Conservation (phyloP, 169 alveolate genomes). For the Plasmodium falciparum region DNA sequence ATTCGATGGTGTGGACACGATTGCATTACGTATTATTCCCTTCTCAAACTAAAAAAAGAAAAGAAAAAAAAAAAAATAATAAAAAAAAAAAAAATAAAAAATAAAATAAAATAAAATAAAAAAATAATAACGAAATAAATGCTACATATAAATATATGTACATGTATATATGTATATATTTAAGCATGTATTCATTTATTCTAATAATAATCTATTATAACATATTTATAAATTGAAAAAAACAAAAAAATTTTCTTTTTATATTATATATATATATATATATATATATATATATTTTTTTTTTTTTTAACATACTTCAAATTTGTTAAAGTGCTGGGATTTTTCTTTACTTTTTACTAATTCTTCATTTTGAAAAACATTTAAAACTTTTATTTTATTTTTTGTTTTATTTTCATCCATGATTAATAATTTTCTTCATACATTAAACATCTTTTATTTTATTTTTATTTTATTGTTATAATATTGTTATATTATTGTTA, state of each 20-base stretch:
- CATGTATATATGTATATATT: neutral
- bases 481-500: neutral
- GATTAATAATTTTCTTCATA: neutral
- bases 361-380: conserved; percentile 69
- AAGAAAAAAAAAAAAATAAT: conserved; percentile 23
- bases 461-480: conserved; percentile 7
- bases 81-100: conserved; percentile 5
- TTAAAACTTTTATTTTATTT: conserved; percentile 70
- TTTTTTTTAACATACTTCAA: conserved; percentile 50
- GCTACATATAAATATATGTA: neutral
- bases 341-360: conserved; percentile 21
- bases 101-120: neutral
- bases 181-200: neutral
- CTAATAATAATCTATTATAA: too few species aligned
- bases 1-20: conserved; percentile 32
- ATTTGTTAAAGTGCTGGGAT: conserved; percentile 28
- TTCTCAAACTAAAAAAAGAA: conserved; percentile 51
- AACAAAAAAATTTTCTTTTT: too few species aligned
- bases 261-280: too few species aligned
- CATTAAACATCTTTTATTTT: too few species aligned
- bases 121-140: too few species aligned
- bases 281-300: neutral
- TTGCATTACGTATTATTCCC: conserved; percentile 70
- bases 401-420: conserved; percentile 56
- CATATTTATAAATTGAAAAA: too few species aligned